Evolutionary conservation across 306 rosid species (phyloP).

Genomic region (Quercus berberidifolia): DNA sequence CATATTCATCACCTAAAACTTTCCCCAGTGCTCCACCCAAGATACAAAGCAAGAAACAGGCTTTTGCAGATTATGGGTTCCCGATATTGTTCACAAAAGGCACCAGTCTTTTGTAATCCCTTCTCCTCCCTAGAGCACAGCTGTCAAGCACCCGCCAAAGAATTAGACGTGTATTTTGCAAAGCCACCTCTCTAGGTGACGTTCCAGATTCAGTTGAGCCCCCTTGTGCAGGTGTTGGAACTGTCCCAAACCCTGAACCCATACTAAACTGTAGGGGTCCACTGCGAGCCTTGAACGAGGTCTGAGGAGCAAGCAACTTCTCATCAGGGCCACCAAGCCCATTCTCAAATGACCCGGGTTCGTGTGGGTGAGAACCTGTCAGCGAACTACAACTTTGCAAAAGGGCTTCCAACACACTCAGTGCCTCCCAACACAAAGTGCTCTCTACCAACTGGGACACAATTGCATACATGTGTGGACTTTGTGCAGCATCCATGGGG

Average conservation of each 20-base stretch:
- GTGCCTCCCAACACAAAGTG: constrained; percentile 96
- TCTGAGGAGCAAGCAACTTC: constrained; percentile 75
- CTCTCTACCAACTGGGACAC: constrained; percentile 98
- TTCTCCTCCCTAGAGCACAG: constrained; percentile 82
- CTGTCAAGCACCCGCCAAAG: constrained; percentile 84
- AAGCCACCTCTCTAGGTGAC: constrained; percentile 69
- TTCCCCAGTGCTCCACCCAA: constrained; percentile 25
- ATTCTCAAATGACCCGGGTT: constrained; percentile 63
- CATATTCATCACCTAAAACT: constrained; percentile 38
- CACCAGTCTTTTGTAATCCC: constrained; percentile 82
- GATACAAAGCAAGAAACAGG: constrained; percentile 30
- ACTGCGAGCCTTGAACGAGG: constrained; percentile 92
- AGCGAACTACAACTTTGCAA: constrained; percentile 94
- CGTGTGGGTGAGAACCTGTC: constrained; percentile 76
- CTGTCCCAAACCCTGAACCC: constrained; percentile 41
- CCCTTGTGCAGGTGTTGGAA: constrained; percentile 37
- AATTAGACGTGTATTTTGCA: constrained; percentile 88
- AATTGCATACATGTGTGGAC: constrained; percentile 93
- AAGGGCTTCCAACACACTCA: constrained; percentile 96
- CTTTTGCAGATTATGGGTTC: constrained; percentile 46
- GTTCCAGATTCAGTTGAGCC: constrained; percentile 53
- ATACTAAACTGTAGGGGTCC: constrained; percentile 81
- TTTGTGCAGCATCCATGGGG: constrained; percentile 97
- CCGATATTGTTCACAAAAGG: constrained; percentile 84
- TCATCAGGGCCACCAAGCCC: constrained; percentile 66